These are phyloP conservation scores for Chiua virens DNA, from an alignment of 768 basidiomycete genomes.

Conservation along the genomic window DNA sequence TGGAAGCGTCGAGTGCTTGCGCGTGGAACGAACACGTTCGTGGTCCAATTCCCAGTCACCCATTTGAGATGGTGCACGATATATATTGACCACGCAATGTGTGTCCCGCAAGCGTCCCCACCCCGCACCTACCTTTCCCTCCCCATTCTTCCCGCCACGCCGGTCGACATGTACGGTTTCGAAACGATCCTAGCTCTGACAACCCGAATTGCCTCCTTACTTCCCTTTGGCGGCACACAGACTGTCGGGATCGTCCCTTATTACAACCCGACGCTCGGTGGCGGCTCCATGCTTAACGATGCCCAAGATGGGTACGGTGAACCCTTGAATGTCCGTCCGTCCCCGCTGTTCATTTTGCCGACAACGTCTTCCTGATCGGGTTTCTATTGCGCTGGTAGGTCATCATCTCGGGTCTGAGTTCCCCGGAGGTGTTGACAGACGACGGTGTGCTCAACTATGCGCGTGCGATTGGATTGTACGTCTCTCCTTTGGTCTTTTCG, in stretches of 20 bases:
- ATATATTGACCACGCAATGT: no score
- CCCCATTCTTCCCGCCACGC: not conserved
- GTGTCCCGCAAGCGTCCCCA: not conserved
- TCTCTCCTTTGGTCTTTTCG: not conserved
- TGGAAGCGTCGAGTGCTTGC: no score
- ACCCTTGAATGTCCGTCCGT: conserved; percentile 41
- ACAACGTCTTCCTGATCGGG: no score
- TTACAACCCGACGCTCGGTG: conserved; percentile 34
- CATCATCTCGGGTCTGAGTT: conserved; percentile 66
- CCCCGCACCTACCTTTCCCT: not conserved
- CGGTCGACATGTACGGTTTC: conserved; percentile 4
- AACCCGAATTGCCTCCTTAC: conserved; percentile 2
- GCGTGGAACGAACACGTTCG: no score
- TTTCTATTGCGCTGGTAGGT: conserved; percentile 33
- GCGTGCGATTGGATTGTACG: conserved; percentile 62
- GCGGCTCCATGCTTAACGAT: conserved; percentile 45
- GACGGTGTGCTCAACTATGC: conserved; percentile 60
- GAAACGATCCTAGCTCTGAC: not conserved
- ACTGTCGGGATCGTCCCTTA: conserved; percentile 23
- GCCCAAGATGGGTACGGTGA: conserved; percentile 40
- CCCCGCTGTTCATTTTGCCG: no score
- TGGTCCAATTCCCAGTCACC: no score
- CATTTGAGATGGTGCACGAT: no score
- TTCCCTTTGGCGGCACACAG: not conserved
- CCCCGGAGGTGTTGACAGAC: conserved; percentile 54